Base-by-base conservation (phyloP, 1,284 basidiomycete genomes). In the Cryptococcus sp. region DNA sequence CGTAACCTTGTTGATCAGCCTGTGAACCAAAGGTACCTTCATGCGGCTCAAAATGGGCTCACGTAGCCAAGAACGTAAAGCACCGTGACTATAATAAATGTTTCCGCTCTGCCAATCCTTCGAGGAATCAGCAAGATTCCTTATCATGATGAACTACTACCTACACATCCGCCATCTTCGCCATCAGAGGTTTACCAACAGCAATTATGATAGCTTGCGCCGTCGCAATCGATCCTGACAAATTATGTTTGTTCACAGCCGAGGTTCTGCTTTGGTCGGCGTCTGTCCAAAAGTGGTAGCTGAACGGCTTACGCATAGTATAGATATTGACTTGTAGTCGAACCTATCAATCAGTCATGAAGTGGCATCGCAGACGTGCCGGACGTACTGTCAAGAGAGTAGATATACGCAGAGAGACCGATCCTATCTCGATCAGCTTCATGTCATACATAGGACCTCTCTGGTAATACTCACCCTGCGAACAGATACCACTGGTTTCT, bases 141-240 rank as follows among this genome's bases (percentile, higher is more conserved):
- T 41, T 41, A 10, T 10, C n/a, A 10, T 41, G 38, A 41, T 41
- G 10, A 10, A 10, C 38, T 41, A n/a, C 14, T 8, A 68, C 67
- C 58, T 44, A 69, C 56, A 87, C 83, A 66, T 91, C 88, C 2
- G 87, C 83, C 37, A 90, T 73, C 74, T 89, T 90, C 3, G 88
- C 89, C 64, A 89, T 85, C 46, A 89, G 81, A 1, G 89, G 89
- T 76, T 90, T 90, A 38, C 87, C 83, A 46, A 85, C 80, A 30
- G 84, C 84, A 57, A 84, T 78, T 55, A 81, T 78, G 67, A 81
- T 79, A 1, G 78, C 72, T 43, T 70, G 65, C 47, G 80, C 76
- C n/a, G 80, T 79, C 23, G 73, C 66, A 48, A 90, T 84, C 23
- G 87, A 83, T 23, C 84, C 83, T 43, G 55, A 86, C 72, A 70